Evolutionary conservation across 2,329 filamentous ascomycete genomes (phyloP).

Genomic region (Botrytis elliptica): DNA sequence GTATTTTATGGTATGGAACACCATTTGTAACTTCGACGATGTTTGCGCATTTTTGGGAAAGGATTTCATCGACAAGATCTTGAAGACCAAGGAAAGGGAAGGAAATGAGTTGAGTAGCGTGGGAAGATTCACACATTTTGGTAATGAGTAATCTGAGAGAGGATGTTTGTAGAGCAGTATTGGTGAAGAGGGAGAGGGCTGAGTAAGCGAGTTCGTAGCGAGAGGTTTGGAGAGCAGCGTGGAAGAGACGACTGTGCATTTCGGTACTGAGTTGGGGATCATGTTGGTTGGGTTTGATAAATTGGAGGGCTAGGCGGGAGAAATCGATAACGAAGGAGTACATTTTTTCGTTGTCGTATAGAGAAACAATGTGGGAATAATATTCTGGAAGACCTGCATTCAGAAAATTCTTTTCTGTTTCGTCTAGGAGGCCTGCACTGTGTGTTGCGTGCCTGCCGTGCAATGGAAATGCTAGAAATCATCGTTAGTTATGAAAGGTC

Average conservation of each 20-base stretch:
- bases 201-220: constrained; percentile 82
- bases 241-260: constrained; percentile 81
- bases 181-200: constrained; percentile 70
- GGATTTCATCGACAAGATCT: constrained; percentile 74
- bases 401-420: constrained; percentile 68
- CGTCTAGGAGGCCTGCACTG: constrained; percentile 67
- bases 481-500: constrained; percentile 9
- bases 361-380: constrained; percentile 77
- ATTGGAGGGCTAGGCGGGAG: constrained; percentile 71
- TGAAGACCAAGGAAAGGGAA: constrained; percentile 78
- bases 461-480: constrained; percentile 31
- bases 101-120: constrained; percentile 65
- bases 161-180: constrained; percentile 68
- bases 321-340: constrained; percentile 85
- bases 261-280: constrained; percentile 55
- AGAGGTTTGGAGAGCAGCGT: constrained; percentile 72
- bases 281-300: constrained; percentile 39
- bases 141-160: constrained; percentile 69
- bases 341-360: constrained; percentile 76
- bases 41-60: constrained; percentile 68
- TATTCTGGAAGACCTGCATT: constrained; percentile 78
- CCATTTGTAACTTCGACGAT: constrained; percentile 63
- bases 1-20: constrained; percentile 79
- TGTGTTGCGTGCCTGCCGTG: constrained; percentile 43
- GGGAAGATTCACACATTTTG: constrained; percentile 66